These are phyloP conservation scores for Oryza rufipogon DNA, from an alignment of 176 grass and related monocot genomes.

Conservation along the genomic window DNA sequence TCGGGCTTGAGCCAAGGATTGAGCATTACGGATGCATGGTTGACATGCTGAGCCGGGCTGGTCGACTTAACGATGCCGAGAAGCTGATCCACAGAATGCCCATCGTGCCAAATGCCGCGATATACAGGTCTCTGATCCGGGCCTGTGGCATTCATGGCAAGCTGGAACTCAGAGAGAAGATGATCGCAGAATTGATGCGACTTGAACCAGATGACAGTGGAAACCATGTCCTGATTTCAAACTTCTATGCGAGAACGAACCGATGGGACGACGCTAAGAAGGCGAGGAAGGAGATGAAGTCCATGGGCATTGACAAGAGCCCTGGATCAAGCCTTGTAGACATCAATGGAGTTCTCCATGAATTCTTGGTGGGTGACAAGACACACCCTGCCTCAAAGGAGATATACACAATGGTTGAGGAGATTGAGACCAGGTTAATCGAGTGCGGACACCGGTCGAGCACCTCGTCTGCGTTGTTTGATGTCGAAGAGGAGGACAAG, in stretches of 20 bases:
- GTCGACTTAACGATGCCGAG: constrained; percentile 35
- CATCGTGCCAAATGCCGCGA: neutral
- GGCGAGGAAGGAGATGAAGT: constrained; percentile 46
- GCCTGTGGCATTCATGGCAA: constrained; percentile 41
- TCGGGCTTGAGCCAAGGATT: constrained; percentile 35
- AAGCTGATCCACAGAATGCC: constrained; percentile 41
- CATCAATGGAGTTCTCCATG: constrained; percentile 39
- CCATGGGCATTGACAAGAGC: constrained; percentile 49
- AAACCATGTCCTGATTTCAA: constrained; percentile 41
- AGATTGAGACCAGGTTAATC: constrained; percentile 33
- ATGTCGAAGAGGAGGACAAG: constrained; percentile 63
- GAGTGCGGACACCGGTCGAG: constrained; percentile 1
- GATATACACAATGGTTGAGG: constrained; percentile 44
- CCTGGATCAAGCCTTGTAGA: constrained; percentile 52
- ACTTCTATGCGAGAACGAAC: constrained; percentile 37
- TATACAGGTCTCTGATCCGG: constrained; percentile 50
- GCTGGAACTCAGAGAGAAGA: constrained; percentile 38
- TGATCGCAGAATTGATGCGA: constrained; percentile 27
- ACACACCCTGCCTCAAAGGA: constrained; percentile 33
- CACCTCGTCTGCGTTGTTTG: constrained; percentile 31
- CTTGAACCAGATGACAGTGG: constrained; percentile 41
- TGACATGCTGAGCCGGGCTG: constrained; percentile 52
- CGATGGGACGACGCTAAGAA: constrained; percentile 47
- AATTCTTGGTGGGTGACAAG: constrained; percentile 53
- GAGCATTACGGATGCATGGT: constrained; percentile 62